Evolutionary conservation across 495 filamentous ascomycete species (phyloP).

Genomic region (Poronia punctata): DNA sequence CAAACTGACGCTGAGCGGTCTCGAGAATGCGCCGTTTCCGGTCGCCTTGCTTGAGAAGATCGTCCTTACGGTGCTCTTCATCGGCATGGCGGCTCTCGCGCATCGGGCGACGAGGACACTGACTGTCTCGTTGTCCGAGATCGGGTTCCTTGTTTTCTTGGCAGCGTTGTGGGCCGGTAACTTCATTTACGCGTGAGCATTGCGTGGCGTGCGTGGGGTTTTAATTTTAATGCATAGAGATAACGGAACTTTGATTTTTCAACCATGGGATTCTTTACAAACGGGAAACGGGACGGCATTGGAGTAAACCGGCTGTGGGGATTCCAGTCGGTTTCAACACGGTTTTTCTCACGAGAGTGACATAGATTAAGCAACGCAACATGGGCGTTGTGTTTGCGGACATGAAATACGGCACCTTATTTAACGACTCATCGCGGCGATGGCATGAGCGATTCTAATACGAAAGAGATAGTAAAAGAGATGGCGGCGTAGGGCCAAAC

Average conservation of each 20-base stretch:
- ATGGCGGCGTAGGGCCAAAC: background rate
- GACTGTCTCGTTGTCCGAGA: background rate
- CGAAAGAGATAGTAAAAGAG: slow-evolving; percentile 2
- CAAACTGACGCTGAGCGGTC: slow-evolving; percentile 42
- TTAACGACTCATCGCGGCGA: slow-evolving; percentile 7
- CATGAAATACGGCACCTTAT: slow-evolving; percentile 7
- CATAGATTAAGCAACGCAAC: slow-evolving; percentile 8
- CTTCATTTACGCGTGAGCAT: slow-evolving; percentile 12
- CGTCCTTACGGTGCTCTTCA: slow-evolving; percentile 14
- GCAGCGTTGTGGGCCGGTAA: slow-evolving; percentile 10
- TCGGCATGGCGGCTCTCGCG: slow-evolving; percentile 10
- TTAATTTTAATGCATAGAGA: slow-evolving; percentile 14
- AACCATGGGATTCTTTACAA: slow-evolving; percentile 6
- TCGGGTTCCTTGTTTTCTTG: slow-evolving; percentile 6
- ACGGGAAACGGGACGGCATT: slow-evolving; percentile 11
- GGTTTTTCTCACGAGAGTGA: slow-evolving; percentile 5
- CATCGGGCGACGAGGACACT: slow-evolving; percentile 10
- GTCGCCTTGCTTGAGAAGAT: slow-evolving; percentile 11
- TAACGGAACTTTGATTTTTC: slow-evolving; percentile 11
- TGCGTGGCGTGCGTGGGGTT: slow-evolving; percentile 7
- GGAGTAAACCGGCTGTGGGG: slow-evolving; percentile 9
- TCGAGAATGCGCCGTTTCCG: slow-evolving; percentile 14
- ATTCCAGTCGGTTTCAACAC: slow-evolving; percentile 13
- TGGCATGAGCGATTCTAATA: slow-evolving; percentile 11
- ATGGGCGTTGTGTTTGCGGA: slow-evolving; percentile 9